Evolutionary conservation across 2,329 filamentous ascomycete genomes (phyloP).

Genomic region (Beauveria australis): DNA sequence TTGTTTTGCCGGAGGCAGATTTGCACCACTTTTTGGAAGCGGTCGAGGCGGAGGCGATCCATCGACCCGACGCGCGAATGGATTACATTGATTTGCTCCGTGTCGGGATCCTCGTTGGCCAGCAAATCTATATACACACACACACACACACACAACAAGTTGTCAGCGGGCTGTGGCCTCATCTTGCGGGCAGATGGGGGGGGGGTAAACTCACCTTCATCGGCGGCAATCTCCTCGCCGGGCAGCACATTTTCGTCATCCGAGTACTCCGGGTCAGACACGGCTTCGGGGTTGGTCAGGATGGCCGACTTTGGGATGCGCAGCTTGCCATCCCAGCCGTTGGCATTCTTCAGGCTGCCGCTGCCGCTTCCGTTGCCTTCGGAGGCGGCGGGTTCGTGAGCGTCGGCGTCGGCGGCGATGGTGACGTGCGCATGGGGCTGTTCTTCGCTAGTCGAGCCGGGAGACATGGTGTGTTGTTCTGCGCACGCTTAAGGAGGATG

Average conservation of each 20-base stretch:
- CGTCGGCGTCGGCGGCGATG: conserved; percentile 31
- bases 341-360: conserved; percentile 47
- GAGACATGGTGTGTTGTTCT: conserved; percentile 30
- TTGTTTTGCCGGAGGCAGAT: conserved; percentile 90
- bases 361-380: conserved; percentile 33
- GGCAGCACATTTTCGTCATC: conserved; percentile 60
- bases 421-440: conserved; percentile 38
- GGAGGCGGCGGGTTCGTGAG: background rate
- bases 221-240: conserved; percentile 68
- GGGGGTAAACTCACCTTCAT: conserved; percentile 55
- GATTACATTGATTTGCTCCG: conserved; percentile 79
- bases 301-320: conserved; percentile 55
- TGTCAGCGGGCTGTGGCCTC: background rate
- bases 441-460: conserved; percentile 24
- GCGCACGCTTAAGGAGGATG: background rate
- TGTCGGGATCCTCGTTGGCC: conserved; percentile 50
- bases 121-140: conserved; percentile 41
- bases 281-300: conserved; percentile 69
- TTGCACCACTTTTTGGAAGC: conserved; percentile 68
- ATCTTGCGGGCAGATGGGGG: no score
- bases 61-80: conserved; percentile 79
- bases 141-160: no score
- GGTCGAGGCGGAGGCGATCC: conserved; percentile 66
- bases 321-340: conserved; percentile 79
- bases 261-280: conserved; percentile 80